Base-by-base conservation (phyloP, 1,139 yeast genomes). In the Zhuliangozyma blackwelliae region DNA sequence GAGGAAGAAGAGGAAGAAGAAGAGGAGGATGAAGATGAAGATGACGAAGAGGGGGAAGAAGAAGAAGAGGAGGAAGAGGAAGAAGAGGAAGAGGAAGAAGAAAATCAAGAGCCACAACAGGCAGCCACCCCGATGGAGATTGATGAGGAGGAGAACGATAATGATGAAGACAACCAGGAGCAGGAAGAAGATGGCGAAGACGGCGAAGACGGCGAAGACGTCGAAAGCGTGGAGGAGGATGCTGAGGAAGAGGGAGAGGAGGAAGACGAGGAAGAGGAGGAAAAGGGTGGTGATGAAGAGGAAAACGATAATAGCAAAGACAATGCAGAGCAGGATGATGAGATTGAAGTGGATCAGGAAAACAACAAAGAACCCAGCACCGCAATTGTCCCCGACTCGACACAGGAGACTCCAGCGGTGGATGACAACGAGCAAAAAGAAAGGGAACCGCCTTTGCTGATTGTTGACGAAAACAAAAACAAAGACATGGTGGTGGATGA, bases 121-220 rank as follows among this genome's bases (percentile, higher is more conserved):
- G 16, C 16, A 16, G 16, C 16, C 16, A 16, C 16, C 16, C 16
- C 16, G 4, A 16, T 16, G 16, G 16, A 57, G 28, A 59, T 51
- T 28, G 54, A 51, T 27, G 57, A 52, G 23, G 55, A 51, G 32
- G 54, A 53, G 19, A 48, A 46, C 31, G 40, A 40, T 43, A 46
- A 44, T 22, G 48, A 45, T 28, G 51, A 47, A 29, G 51, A 50
- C n/a, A 49, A 50, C 46, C 41, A 48, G 2, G 56, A 50, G n/a
- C 50, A 40, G 22, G 49, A 49, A 10, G 53, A 51, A 2, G 55
- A 52, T 6, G 54, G 47, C 25, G 52, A 51, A 13, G 56, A 44
- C 3, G 51, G 50, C 7, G 61, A 53, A 3, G 65, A 54, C 0
- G 62, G 51, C 9, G 59, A 49, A 2, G 61, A 46, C 1, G 61